Evolutionary conservation across 164 flowering plant species (phyloP), one percentile per base, ranked within the genome.

Genomic region (Euptelea pleiosperma): DNA sequence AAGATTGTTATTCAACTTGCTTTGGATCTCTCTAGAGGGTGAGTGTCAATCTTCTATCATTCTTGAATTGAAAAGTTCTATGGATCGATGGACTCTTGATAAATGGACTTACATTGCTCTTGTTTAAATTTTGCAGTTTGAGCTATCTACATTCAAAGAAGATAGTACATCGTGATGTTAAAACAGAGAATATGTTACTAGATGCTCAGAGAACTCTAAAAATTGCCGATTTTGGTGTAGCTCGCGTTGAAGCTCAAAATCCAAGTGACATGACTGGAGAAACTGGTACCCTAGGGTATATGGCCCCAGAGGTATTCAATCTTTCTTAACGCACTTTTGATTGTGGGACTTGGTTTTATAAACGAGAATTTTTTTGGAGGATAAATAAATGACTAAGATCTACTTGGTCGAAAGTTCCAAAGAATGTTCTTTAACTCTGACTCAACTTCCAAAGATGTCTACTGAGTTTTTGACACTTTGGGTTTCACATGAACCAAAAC

Each of bases 211-310:
- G 83, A 60, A 85, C 60, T 28, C 58, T 89, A 15, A 89, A 87
- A 60, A 89, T 89, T 58, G 94, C 91, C 48, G 97, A 87, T 60
- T 82, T 82, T 67, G 87, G 87, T 26, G 87, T 82, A 64, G 87
- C 87, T 70, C 81, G 87, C 15, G 69, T 89, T 61, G 97, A 89
- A 72, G 94, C 97, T 68, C 82, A 79, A 55, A 87, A 89, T 52
- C 92, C 97, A 4, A 75, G 63, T 53, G 97, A 89, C 65, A 89
- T 89, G 97, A 89, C 97, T 8, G 94, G 90, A 18, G 86, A 81
- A 64, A 87, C 97, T 24, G 97, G 97, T 7, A 89, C 97, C 15
- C 94, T 89, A 55, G 94, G 94, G 4, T 89, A 89, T 76, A 89
- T 89, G 97, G 97, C 97, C 16, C 97, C 97, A 0, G 97, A 89